These are phyloP conservation scores for Aegilops umbellulata DNA, from an alignment of 176 grass and related monocot genomes.

Conservation along the genomic window DNA sequence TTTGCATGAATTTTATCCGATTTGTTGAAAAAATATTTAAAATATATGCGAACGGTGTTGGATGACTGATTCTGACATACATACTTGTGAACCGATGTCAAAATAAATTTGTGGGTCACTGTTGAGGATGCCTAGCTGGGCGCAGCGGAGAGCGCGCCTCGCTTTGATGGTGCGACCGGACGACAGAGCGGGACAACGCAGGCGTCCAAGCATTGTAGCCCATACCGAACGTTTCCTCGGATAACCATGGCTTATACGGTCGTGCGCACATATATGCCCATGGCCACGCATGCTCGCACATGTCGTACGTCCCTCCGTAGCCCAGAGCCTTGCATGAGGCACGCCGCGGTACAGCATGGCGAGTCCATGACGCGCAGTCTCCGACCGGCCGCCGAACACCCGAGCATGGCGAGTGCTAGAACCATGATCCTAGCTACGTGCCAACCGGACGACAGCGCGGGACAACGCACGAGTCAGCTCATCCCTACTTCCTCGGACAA, in stretches of 20 bases:
- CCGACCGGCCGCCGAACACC: not conserved
- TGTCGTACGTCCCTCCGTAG: not conserved
- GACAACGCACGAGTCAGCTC: not conserved
- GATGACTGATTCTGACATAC: too few species aligned
- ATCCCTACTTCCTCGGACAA: not conserved
- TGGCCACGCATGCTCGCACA: not conserved
- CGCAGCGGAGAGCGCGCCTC: too few species aligned
- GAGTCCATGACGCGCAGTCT: not conserved
- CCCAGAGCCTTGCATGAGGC: not conserved
- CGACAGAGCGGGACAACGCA: not conserved
- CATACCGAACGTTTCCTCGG: not conserved
- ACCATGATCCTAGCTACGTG: not conserved
- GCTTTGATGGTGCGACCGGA: not conserved
- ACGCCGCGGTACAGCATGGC: not conserved
- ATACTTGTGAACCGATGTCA: too few species aligned
- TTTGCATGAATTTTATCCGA: too few species aligned
- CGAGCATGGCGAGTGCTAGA: not conserved
- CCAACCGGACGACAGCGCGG: not conserved
- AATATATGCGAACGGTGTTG: too few species aligned
- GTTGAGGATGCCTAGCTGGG: too few species aligned
- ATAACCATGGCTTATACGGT: not conserved
- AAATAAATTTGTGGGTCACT: too few species aligned
- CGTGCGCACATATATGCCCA: not conserved
- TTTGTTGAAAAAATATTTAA: too few species aligned
- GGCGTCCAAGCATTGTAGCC: not conserved